Evolutionary conservation across 768 basidiomycete species (phyloP).

Genomic region (Hericium rajendrae): DNA sequence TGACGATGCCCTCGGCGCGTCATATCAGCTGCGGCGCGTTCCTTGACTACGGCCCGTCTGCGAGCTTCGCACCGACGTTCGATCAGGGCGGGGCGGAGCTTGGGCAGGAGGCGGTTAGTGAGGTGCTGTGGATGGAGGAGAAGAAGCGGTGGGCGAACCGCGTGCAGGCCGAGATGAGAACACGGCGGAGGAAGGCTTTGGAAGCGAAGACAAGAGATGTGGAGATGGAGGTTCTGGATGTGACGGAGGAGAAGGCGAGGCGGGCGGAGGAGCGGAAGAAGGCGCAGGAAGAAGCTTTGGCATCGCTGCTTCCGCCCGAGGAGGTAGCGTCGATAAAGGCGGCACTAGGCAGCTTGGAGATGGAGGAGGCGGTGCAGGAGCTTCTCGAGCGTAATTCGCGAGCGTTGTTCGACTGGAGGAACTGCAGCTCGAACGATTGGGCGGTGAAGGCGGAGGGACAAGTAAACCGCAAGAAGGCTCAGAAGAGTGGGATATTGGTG

Average conservation of each 20-base stretch:
- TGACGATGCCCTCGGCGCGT: constrained; percentile 37
- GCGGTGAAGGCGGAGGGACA: constrained; percentile 32
- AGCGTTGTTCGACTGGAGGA: constrained; percentile 58
- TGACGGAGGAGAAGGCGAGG: constrained; percentile 7
- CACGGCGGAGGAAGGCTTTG: background rate
- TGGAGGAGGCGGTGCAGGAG: constrained; percentile 63
- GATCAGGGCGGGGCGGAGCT: constrained; percentile 71
- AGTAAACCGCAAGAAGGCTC: constrained; percentile 50
- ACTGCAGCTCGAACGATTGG: constrained; percentile 51
- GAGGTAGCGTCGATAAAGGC: constrained; percentile 49
- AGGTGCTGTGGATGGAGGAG: constrained; percentile 45
- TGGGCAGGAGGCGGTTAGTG: constrained; percentile 50
- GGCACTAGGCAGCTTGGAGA: constrained; percentile 47
- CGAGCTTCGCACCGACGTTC: constrained; percentile 72
- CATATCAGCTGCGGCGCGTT: constrained; percentile 56
- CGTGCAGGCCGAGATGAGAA: constrained; percentile 16
- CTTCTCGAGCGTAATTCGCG: constrained; percentile 55
- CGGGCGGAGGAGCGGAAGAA: constrained; percentile 9
- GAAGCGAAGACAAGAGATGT: background rate
- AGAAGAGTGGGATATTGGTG: constrained; percentile 80
- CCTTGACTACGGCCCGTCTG: constrained; percentile 67
- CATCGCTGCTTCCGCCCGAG: constrained; percentile 46
- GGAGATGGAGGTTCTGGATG: constrained; percentile 4
- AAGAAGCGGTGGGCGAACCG: constrained; percentile 27
- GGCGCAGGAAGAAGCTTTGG: constrained; percentile 35